These are phyloP conservation scores for Clarireedia monteithiana DNA, from an alignment of 2,329 filamentous ascomycete genomes.

Conservation along the genomic window DNA sequence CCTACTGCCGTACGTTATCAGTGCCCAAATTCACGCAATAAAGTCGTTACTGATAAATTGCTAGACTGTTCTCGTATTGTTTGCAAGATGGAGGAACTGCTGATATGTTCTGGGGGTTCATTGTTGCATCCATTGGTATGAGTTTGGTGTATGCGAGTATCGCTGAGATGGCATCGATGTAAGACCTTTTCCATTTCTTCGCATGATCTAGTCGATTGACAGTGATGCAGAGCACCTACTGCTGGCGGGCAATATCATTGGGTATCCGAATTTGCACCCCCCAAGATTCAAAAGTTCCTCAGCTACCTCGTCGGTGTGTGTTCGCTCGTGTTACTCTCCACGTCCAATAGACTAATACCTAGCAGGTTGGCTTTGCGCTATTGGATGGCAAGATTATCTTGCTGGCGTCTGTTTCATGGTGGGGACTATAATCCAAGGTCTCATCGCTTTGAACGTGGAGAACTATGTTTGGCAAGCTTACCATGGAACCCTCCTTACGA, in stretches of 20 bases:
- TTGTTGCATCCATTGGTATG: conserved; percentile 20
- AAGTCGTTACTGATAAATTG: background rate
- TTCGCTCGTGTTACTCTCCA: background rate
- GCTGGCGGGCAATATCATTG: conserved; percentile 51
- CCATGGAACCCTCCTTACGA: conserved; percentile 37
- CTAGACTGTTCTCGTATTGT: conserved; percentile 7
- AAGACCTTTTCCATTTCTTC: background rate
- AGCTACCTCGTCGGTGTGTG: conserved; percentile 41
- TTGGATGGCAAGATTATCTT: conserved; percentile 38
- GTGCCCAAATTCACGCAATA: background rate
- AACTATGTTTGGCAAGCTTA: conserved; percentile 31
- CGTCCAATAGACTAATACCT: background rate
- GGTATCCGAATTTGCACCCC: conserved; percentile 45
- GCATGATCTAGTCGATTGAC: background rate
- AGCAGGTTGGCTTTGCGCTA: conserved; percentile 37
- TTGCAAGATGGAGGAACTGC: conserved; percentile 12
- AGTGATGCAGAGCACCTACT: conserved; percentile 38
- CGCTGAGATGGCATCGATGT: conserved; percentile 23
- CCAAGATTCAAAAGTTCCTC: conserved; percentile 40
- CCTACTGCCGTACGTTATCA: conserved; percentile 26
- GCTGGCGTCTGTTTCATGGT: conserved; percentile 34
- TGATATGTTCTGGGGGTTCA: conserved; percentile 34
- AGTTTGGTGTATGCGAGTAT: conserved; percentile 18
- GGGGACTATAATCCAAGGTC: conserved; percentile 38
- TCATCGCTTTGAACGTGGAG: conserved; percentile 30